Evolutionary conservation across 179 eudicot genomes (phyloP).

Genomic region (Drosera spatulata): DNA sequence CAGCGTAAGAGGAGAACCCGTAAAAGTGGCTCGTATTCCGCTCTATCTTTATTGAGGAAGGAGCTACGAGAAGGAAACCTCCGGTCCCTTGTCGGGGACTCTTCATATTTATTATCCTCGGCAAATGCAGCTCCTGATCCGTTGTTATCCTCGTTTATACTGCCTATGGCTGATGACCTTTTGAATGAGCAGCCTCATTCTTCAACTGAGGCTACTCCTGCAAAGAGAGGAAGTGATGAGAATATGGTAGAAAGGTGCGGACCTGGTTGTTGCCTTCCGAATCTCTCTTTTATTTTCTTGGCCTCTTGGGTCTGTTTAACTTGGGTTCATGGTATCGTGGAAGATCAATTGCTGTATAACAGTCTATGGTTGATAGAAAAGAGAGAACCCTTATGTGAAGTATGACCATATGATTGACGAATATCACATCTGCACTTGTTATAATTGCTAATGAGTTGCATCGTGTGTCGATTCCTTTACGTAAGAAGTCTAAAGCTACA

Average conservation of each 20-base stretch:
- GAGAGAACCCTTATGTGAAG: not conserved
- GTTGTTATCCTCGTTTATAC: constrained; percentile 36
- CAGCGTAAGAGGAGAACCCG: constrained; percentile 37
- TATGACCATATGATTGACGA: not conserved
- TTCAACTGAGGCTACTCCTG: constrained; percentile 21
- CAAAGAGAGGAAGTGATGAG: constrained; percentile 23
- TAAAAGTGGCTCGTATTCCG: constrained; percentile 43
- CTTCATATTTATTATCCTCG: constrained; percentile 38
- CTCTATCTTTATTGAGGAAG: constrained; percentile 50
- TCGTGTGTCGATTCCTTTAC: not conserved
- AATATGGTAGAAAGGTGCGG: constrained; percentile 22
- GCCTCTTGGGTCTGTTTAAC: too few relatives aligned
- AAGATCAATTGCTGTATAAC: not conserved
- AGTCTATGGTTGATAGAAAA: not conserved
- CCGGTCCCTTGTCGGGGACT: constrained; percentile 56
- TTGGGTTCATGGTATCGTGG: too few relatives aligned
- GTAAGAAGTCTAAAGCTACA: not conserved
- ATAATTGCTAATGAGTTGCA: not conserved
- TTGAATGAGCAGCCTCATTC: constrained; percentile 17
- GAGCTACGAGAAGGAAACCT: constrained; percentile 70
- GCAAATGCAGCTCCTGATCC: constrained; percentile 40
- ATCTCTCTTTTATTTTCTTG: too few relatives aligned
- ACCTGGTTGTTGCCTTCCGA: too few relatives aligned
- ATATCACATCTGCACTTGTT: not conserved
- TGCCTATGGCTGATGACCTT: constrained; percentile 35